Evolutionary conservation across 441 rosid genomes (phyloP).

Genomic region (Erodium trifolium): DNA sequence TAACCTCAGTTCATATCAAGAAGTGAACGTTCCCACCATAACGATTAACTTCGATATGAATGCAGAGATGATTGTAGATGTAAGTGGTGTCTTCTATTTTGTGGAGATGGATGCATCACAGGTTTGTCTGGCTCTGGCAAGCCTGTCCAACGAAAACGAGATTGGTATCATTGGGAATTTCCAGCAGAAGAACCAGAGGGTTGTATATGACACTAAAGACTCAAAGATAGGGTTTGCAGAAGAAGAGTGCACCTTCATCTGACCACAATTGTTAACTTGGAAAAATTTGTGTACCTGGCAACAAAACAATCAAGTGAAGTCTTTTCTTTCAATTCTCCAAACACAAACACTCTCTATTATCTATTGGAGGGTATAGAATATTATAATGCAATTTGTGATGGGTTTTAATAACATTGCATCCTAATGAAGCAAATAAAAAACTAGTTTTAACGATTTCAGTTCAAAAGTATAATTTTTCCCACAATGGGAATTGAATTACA

Average conservation of each 20-base stretch:
- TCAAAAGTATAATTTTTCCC: no score
- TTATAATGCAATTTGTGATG: no score
- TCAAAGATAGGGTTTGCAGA: conserved; percentile 65
- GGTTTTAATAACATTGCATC: no score
- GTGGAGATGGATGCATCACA: conserved; percentile 68
- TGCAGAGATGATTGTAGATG: conserved; percentile 55
- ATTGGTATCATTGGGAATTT: conserved; percentile 68
- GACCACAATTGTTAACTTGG: neutral
- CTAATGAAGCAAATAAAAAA: no score
- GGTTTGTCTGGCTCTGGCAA: conserved; percentile 84
- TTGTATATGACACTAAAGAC: conserved; percentile 57
- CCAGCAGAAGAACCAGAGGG: conserved; percentile 90
- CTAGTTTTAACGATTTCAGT: no score
- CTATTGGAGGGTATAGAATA: no score
- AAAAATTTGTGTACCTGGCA: neutral
- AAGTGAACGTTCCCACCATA: conserved; percentile 57
- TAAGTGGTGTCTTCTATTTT: conserved; percentile 63
- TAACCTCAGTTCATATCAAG: conserved; percentile 58
- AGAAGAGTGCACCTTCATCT: conserved; percentile 61
- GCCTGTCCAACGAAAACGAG: conserved; percentile 61
- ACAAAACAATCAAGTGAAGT: neutral
- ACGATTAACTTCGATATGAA: conserved; percentile 50
- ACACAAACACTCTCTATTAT: no score
- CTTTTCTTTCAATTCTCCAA: neutral
- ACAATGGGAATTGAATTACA: no score